Base-by-base conservation (phyloP, 2,329 filamentous ascomycete species). In the Pseudogymnoascus sp. region DNA sequence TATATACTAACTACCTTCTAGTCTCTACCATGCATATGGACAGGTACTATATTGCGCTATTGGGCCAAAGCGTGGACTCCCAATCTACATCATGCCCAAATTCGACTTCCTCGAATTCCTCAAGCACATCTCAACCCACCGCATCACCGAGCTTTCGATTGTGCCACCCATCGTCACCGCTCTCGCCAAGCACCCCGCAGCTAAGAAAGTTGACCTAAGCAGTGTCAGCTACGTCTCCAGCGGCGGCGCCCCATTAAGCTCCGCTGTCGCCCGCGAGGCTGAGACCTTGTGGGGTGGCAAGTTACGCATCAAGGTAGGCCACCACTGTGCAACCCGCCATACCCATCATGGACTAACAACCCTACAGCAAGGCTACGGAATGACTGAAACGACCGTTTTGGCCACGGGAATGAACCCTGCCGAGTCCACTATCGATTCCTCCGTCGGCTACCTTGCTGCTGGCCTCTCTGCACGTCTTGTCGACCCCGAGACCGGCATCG, bases 361-460 rank as follows among this genome's bases (percentile, higher is more conserved):
- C 11, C 12, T 9, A 33, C 75, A 77, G 70, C 90, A 93, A 73
- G 90, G 89, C 3, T 95, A 89, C 88, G 91, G 91, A 4, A 93
- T 95, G 90, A 94, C 90, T 1, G 90, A 94, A 71, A 75, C 82
- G 2, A 94, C 90, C 0, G 93, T 90, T 72, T 85, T 87, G 0
- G 78, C 82, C 16, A 79, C 89, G 11, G 79, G 79, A 6, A 92
- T 86, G 81, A 79, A 88, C 64, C 82, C 85, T 0, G 75, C 69
- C 1, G 72, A 82, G 61, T 72, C 69, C 4, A 74, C 73, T 3
- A 65, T 70, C 2, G 75, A 76, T 30, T 74, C 72, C 67, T 78
- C 67, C 62, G 88, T 92, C 1, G 89, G 88, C 58, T 84, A 88
- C 72, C 70, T 90, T 22, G 79, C 83, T 64, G 80, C 90, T 18